Evolutionary conservation across 2,329 filamentous ascomycete genomes (phyloP), one percentile per base, ranked within the genome.

Genomic region (Alternaria hordeiaustralica): DNA sequence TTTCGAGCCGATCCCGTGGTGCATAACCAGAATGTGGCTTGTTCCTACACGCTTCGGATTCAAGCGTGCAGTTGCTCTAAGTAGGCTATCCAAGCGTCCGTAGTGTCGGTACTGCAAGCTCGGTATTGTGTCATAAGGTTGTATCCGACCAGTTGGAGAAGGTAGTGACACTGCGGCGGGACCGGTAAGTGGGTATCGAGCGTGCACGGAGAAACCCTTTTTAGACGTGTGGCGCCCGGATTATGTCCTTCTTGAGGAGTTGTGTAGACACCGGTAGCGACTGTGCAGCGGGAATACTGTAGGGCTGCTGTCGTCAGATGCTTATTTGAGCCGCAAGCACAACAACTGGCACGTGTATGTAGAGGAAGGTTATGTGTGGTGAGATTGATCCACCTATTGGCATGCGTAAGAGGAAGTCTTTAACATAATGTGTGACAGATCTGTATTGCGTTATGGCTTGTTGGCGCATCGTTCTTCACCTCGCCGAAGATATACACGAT

Each of bases 231-330:
- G 75, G 73, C 72, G 72, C 71, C 46, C 61, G 62, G 61, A 30
- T 60, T 57, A 66, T 60, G 59, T 66, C 65, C 55, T 67, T 45
- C 51, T 71, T 55, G 51, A 66, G 58, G 45, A 53, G 45, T 54
- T 61, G 58, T 57, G 57, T 60, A 64, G 60, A 53, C 64, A 70
- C 63, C 56, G 55, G 62, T 61, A 54, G 54, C 55, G 65, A 69
- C 60, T 51, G 50, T 66, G 69, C 63, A 67, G 66, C 65, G 66
- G 68, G 68, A 71, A 71, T 60, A 63, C 64, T 67, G 64, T 70
- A 70, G 55, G 67, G 60, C 44, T 77, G 76, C 72, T 78, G 75
- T 76, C 75, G 76, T 79, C 71, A 79, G 76, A 79, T 72, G 70
- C 73, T 77, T 78, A 71, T 72, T 65, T 71, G 74, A 79, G 76